A percentile compares a stretch with the other conserved stretches of the same genome.
Evolutionary conservation across 805 yeast genomes (phyloP).

Genomic region (Myxozyma neglecta): DNA sequence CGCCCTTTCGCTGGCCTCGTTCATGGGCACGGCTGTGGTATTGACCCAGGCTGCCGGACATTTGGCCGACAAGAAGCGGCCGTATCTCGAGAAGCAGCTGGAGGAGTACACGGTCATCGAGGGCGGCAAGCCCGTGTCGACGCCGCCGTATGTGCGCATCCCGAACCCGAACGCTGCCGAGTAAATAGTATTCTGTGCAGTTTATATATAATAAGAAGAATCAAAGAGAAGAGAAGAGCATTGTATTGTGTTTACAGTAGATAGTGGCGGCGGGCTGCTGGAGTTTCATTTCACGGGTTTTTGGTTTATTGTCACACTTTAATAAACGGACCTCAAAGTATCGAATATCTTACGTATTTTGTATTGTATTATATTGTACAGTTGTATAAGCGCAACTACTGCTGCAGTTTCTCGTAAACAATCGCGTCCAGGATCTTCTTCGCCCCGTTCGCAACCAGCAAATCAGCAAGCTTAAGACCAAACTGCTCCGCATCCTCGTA

Average conservation of each 20-base stretch:
- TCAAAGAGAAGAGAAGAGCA: too few relatives aligned
- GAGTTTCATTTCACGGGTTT: too few relatives aligned
- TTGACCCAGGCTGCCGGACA: constrained; percentile 38
- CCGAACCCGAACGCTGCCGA: not conserved
- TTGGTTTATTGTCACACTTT: too few relatives aligned
- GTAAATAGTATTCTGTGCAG: too few relatives aligned
- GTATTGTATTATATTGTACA: not conserved
- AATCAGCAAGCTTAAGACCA: constrained; percentile 69
- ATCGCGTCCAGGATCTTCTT: constrained; percentile 77
- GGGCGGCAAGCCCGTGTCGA: not conserved
- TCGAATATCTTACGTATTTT: too few relatives aligned
- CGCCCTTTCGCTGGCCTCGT: not conserved
- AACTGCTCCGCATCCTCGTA: constrained; percentile 64
- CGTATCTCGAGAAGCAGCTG: not conserved
- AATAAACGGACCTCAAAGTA: too few relatives aligned
- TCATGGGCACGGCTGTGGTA: constrained; percentile 39
- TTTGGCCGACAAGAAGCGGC: constrained; percentile 2
- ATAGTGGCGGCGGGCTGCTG: too few relatives aligned
- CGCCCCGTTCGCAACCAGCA: constrained; percentile 74
- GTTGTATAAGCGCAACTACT: not conserved
- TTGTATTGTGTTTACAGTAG: not conserved
- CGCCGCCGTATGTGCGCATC: constrained; percentile 1
- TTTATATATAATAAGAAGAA: too few relatives aligned
- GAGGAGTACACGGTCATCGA: not conserved
- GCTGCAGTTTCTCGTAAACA: constrained; percentile 42